Evolutionary conservation across 2,329 filamentous ascomycete species (phyloP).

Genomic region (Exophiala xenobiotica): DNA sequence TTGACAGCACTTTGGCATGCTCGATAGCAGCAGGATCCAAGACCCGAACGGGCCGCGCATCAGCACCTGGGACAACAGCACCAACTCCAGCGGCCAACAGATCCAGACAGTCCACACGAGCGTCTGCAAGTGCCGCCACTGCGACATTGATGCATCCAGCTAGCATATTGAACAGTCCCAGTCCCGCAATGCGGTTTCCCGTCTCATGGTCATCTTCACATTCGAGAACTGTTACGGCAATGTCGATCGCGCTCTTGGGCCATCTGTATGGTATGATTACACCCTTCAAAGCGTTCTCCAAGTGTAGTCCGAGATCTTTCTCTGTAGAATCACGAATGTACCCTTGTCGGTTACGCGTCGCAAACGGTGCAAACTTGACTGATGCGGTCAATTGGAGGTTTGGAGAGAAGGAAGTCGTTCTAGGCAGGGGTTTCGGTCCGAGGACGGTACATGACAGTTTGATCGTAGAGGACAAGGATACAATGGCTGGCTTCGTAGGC

Average conservation of each 20-base stretch:
- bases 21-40: constrained; percentile 82
- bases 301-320: constrained; percentile 82
- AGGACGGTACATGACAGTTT: constrained; percentile 94
- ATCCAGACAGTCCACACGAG: constrained; percentile 93
- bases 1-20: constrained; percentile 72
- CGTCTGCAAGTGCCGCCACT: constrained; percentile 87
- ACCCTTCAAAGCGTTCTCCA: constrained; percentile 86
- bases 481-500: constrained; percentile 42
- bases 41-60: constrained; percentile 45
- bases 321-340: constrained; percentile 85
- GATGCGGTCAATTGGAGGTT: constrained; percentile 89
- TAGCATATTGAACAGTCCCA: constrained; percentile 88
- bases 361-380: constrained; percentile 95
- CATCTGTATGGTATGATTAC: constrained; percentile 90
- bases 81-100: constrained; percentile 86
- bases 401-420: constrained; percentile 86
- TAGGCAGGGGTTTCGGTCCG: constrained; percentile 84
- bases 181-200: constrained; percentile 58
- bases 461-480: constrained; percentile 63
- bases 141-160: constrained; percentile 91
- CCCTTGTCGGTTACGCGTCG: constrained; percentile 75
- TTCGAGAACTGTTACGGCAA: constrained; percentile 89
- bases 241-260: constrained; percentile 98
- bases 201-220: constrained; percentile 70
- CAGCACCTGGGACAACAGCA: constrained; percentile 61